Conservation (phyloP, 164 flowering plant genomes). For the Kalanchoe fedtschenkoi region DNA sequence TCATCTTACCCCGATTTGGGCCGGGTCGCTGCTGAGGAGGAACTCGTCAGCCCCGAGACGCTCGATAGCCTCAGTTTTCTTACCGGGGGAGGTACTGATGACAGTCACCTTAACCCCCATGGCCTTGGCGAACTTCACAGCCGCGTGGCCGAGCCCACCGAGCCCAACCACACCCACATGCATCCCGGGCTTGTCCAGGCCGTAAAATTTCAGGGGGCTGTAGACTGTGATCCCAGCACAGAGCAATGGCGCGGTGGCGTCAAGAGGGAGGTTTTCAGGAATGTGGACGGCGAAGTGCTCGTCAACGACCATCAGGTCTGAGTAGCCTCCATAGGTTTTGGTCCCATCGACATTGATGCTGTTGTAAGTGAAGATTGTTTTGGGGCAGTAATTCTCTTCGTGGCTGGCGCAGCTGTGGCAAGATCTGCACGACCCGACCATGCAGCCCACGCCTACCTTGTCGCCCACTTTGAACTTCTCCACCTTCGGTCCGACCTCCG, state of each 20-base stretch:
- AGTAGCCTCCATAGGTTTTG: constrained; percentile 29
- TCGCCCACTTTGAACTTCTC: constrained; percentile 23
- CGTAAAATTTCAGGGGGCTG: constrained; percentile 36
- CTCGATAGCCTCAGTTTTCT: constrained; percentile 48
- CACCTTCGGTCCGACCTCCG: constrained; percentile 24
- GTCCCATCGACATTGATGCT: constrained; percentile 18
- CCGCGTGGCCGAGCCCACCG: constrained; percentile 53
- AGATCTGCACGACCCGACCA: constrained; percentile 24
- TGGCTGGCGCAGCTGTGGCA: constrained; percentile 19
- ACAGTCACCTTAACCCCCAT: constrained; percentile 52
- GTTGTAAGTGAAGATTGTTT: constrained; percentile 17
- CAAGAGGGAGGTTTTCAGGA: constrained; percentile 39
- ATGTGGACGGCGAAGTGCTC: constrained; percentile 28
- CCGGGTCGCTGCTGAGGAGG: constrained; percentile 37
- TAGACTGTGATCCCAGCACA: constrained; percentile 43
- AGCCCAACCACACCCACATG: constrained; percentile 45
- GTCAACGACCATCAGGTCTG: constrained; percentile 21
- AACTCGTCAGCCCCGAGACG: constrained; percentile 52
- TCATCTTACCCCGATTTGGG: too few species aligned
- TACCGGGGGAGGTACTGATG: constrained; percentile 51
- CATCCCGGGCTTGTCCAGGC: constrained; percentile 25
- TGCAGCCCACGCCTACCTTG: constrained; percentile 30
- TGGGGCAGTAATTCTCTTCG: constrained; percentile 29
- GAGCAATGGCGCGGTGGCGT: constrained; percentile 30
- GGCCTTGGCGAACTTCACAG: constrained; percentile 55